A percentile compares a stretch with the other conserved stretches of the same genome.
Conservation (phyloP, 108 stramenopile species). For the Cyclostephanos invisitatus region DNA sequence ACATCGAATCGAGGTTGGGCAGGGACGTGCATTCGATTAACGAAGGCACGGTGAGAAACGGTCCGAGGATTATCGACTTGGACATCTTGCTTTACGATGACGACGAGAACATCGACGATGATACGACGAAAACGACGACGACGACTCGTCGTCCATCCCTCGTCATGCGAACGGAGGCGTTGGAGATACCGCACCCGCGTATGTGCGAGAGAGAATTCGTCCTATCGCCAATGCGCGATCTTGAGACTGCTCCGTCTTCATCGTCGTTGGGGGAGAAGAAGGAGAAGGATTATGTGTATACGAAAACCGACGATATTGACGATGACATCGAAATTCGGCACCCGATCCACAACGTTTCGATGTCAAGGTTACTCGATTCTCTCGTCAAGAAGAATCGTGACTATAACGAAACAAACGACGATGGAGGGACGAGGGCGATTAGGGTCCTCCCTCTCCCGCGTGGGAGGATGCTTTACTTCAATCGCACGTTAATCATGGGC, state of each 20-base stretch:
- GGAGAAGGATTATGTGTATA: too few species aligned
- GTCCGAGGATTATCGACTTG: conserved; percentile 90
- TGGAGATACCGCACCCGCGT: conserved; percentile 88
- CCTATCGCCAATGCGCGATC: conserved; percentile 84
- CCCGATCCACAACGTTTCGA: conserved; percentile 48
- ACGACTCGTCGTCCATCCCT: conserved; percentile 1
- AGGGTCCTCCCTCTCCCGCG: conserved; percentile 73
- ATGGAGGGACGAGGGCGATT: conserved; percentile 19
- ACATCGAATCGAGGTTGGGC: conserved; percentile 68
- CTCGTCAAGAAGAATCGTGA: conserved; percentile 12
- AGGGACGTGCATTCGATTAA: conserved; percentile 46
- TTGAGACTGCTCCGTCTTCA: conserved; percentile 38
- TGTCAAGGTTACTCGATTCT: conserved; percentile 48
- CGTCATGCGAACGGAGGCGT: conserved; percentile 37
- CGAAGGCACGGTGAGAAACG: conserved; percentile 51
- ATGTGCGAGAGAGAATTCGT: conserved; percentile 94
- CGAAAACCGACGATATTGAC: not conserved
- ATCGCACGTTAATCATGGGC: conserved; percentile 89
- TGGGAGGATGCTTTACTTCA: conserved; percentile 64
- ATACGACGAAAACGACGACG: not conserved
- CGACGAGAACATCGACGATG: conserved; percentile 19
- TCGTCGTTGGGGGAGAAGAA: too few species aligned
- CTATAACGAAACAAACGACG: not conserved
- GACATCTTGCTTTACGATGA: conserved; percentile 79
- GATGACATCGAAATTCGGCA: conserved; percentile 29